Conservation (phyloP, 805 yeast species). For the Clavispora carvajalis region DNA sequence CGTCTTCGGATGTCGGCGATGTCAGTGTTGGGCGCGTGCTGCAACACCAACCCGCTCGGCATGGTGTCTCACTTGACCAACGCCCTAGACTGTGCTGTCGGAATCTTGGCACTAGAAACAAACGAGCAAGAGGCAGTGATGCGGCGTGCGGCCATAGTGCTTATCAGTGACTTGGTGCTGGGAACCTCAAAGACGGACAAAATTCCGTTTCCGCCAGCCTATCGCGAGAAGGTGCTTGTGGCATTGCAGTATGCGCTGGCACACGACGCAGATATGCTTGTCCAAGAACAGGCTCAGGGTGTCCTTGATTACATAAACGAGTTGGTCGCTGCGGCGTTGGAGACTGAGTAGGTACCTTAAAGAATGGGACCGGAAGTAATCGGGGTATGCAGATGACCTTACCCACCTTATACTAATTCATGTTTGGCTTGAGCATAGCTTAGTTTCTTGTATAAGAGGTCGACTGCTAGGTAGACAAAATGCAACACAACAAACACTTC, state of each 20-base stretch:
- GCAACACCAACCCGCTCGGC: conserved; percentile 55
- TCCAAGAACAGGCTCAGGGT: conserved; percentile 49
- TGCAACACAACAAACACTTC: no score
- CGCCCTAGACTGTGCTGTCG: conserved; percentile 70
- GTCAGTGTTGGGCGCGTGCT: conserved; percentile 73
- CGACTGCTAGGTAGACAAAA: no score
- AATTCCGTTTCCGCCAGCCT: conserved; percentile 45
- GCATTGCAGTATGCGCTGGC: conserved; percentile 40
- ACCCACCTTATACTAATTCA: no score
- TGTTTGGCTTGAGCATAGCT: no score
- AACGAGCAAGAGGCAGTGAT: conserved; percentile 45
- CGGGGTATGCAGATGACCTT: no score
- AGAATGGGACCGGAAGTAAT: no score
- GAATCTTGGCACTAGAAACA: conserved; percentile 60
- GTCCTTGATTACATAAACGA: conserved; percentile 32
- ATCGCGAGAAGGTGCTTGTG: conserved; percentile 38
- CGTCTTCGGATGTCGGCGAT: conserved; percentile 79
- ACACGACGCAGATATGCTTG: conserved; percentile 53
- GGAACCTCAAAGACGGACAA: conserved; percentile 43
- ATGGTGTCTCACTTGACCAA: conserved; percentile 44
- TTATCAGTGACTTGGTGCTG: conserved; percentile 56
- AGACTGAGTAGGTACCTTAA: neutral
- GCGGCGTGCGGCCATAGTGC: conserved; percentile 70
- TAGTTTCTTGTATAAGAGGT: no score
- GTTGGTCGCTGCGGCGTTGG: conserved; percentile 14